phyloP scores from a whole-genome alignment of 228 moss, liverwort and hornwort species.

The Sphagnum fallax region DNA sequence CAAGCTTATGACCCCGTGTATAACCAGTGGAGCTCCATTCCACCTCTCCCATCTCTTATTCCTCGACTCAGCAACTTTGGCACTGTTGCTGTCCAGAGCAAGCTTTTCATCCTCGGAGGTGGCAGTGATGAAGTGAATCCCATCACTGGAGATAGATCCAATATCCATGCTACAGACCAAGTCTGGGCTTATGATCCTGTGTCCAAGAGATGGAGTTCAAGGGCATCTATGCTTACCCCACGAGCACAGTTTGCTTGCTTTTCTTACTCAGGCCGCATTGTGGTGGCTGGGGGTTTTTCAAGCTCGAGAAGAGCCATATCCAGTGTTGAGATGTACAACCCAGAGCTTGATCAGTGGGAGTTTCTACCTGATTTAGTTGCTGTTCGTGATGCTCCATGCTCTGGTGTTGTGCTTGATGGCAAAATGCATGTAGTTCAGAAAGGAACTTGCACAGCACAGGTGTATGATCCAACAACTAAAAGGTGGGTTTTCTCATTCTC shows the following conservation, averaged over 20 bases:
- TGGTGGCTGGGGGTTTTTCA: slow-evolving; percentile 86
- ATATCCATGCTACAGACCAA: slow-evolving; percentile 51
- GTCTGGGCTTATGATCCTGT: slow-evolving; percentile 82
- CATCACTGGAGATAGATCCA: slow-evolving; percentile 65
- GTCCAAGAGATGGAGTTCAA: slow-evolving; percentile 56
- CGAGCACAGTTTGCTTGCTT: slow-evolving; percentile 85
- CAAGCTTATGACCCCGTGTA: slow-evolving; percentile 84
- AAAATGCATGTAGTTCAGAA: slow-evolving; percentile 82
- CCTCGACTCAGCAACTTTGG: slow-evolving; percentile 58
- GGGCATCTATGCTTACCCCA: slow-evolving; percentile 62
- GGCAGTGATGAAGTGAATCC: slow-evolving; percentile 74
- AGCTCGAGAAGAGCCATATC: slow-evolving; percentile 42
- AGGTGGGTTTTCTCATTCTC: slow-evolving; percentile 20
- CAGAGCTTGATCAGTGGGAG: slow-evolving; percentile 57
- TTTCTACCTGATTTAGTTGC: slow-evolving; percentile 46
- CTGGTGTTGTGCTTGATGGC: slow-evolving; percentile 67
- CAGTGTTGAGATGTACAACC: slow-evolving; percentile 58
- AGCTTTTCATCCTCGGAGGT: slow-evolving; percentile 85
- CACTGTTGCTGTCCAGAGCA: slow-evolving; percentile 66
- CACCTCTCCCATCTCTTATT: slow-evolving; percentile 60
- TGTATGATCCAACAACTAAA: slow-evolving; percentile 57
- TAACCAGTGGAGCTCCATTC: slow-evolving; percentile 65
- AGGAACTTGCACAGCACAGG: slow-evolving; percentile 53
- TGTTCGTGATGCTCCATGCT: slow-evolving; percentile 51
- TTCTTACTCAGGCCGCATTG: slow-evolving; percentile 50